A percentile compares a stretch with the other conserved stretches of the same genome.
Evolutionary conservation across 139 green algal species (phyloP).

Genomic region (Tetraselmis chui): DNA sequence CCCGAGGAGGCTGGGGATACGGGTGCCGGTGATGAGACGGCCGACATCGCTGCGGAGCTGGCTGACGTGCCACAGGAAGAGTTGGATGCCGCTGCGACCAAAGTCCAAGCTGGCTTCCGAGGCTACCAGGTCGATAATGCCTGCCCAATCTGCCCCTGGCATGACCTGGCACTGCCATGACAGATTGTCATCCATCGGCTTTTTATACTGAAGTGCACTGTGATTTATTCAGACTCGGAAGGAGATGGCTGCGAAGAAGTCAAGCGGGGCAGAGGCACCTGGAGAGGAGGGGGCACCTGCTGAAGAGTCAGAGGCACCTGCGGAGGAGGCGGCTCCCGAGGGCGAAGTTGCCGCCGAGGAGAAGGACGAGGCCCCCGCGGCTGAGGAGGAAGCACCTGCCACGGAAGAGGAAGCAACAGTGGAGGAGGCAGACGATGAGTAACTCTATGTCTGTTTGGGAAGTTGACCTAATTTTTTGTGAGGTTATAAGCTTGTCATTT

Average conservation of each 20-base stretch:
- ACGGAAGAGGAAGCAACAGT: background rate
- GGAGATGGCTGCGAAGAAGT: background rate
- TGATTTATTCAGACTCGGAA: background rate
- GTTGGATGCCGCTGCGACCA: constrained; percentile 33
- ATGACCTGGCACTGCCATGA: background rate
- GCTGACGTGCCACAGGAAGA: background rate
- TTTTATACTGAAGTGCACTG: too few relatives aligned
- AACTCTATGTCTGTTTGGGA: too few relatives aligned
- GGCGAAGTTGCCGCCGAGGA: background rate
- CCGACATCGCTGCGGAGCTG: background rate
- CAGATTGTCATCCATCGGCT: too few relatives aligned
- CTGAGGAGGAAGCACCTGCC: background rate
- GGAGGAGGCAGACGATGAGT: background rate
- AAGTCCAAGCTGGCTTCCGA: constrained; percentile 53
- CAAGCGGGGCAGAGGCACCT: background rate
- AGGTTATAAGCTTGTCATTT: too few relatives aligned
- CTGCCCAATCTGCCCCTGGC: background rate
- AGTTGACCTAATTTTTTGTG: too few relatives aligned
- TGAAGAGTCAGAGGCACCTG: background rate
- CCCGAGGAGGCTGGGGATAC: background rate
- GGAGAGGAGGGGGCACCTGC: background rate
- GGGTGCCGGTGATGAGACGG: background rate
- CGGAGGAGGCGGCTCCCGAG: too few relatives aligned
- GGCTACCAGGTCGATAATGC: constrained; percentile 33
- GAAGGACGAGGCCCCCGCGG: background rate